Conservation (phyloP, 495 filamentous ascomycete species). For the Neurospora cerealis region DNA sequence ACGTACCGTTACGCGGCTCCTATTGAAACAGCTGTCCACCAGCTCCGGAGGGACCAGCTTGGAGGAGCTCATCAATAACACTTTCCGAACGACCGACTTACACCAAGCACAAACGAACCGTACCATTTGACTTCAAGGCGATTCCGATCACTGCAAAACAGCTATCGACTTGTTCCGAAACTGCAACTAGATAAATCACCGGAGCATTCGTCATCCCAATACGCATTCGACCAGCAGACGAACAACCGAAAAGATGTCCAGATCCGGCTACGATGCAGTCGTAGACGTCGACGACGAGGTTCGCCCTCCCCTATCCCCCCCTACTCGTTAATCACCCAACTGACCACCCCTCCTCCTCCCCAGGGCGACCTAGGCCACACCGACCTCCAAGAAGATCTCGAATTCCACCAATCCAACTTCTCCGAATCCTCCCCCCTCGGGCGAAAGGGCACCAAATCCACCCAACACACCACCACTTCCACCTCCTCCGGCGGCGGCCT, state of each 20-base stretch:
- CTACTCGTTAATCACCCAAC: not conserved
- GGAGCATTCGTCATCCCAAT: not conserved
- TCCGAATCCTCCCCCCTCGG: constrained; percentile 43
- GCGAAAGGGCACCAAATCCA: constrained; percentile 32
- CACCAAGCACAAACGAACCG: not conserved
- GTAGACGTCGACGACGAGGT: constrained; percentile 88
- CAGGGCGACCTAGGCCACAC: constrained; percentile 97
- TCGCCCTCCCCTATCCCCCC: not conserved
- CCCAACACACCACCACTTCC: not conserved
- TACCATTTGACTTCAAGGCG: not conserved
- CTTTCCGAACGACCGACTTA: not conserved
- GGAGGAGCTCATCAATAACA: not conserved
- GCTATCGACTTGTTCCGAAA: not conserved
- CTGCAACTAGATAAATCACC: not conserved
- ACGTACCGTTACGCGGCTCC: not conserved
- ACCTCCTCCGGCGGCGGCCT: constrained; percentile 45
- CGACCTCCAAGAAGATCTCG: constrained; percentile 95
- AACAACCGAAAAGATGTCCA: constrained; percentile 49
- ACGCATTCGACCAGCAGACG: not conserved
- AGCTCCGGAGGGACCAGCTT: not conserved
- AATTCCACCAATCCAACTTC: constrained; percentile 84
- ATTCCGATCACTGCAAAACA: not conserved
- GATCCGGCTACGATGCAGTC: constrained; percentile 89
- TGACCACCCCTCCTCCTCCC: not conserved
- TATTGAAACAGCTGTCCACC: not conserved